Conservation (phyloP, 192 early-diverging fungal species). For the Coemansia javaensis region DNA sequence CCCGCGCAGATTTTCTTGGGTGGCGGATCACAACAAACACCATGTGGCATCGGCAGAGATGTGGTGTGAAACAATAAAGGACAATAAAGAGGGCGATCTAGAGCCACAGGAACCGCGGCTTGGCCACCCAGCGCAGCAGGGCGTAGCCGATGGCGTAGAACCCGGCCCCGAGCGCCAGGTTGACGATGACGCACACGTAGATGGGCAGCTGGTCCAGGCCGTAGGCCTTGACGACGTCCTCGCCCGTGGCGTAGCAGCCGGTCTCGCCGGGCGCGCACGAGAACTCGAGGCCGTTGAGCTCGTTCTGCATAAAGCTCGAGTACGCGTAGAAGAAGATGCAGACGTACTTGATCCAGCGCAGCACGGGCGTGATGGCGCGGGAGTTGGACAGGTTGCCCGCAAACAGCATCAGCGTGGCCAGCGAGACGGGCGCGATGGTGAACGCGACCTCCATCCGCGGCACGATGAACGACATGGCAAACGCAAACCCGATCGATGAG, state of each 20-base stretch:
- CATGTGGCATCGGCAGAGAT: too few species aligned
- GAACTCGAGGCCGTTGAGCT: conserved; percentile 36
- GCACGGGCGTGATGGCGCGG: conserved; percentile 33
- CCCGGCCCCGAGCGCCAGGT: conserved; percentile 12
- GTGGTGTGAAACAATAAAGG: not conserved
- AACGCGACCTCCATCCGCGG: conserved; percentile 20
- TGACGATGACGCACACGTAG: conserved; percentile 16
- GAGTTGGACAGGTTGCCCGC: conserved; percentile 39
- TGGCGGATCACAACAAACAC: too few species aligned
- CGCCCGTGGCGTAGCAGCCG: conserved; percentile 18
- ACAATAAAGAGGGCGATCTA: conserved; percentile 3
- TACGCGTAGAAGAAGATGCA: conserved; percentile 32
- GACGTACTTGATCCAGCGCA: conserved; percentile 45
- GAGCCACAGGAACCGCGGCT: conserved; percentile 38
- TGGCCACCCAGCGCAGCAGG: conserved; percentile 31
- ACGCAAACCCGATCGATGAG: conserved; percentile 21
- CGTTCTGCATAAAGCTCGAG: conserved; percentile 33
- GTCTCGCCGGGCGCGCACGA: conserved; percentile 1
- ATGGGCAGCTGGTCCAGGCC: conserved; percentile 23
- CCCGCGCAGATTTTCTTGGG: too few species aligned
- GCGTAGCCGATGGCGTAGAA: conserved; percentile 23
- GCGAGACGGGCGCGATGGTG: conserved; percentile 24
- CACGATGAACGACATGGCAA: conserved; percentile 30
- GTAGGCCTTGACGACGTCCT: conserved; percentile 25
- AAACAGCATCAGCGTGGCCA: conserved; percentile 34